Percentiles rank a stretch among this genome's conserved stretches.
Conservation (phyloP, 2,329 filamentous ascomycete species). For the Trichoderma sp. region DNA sequence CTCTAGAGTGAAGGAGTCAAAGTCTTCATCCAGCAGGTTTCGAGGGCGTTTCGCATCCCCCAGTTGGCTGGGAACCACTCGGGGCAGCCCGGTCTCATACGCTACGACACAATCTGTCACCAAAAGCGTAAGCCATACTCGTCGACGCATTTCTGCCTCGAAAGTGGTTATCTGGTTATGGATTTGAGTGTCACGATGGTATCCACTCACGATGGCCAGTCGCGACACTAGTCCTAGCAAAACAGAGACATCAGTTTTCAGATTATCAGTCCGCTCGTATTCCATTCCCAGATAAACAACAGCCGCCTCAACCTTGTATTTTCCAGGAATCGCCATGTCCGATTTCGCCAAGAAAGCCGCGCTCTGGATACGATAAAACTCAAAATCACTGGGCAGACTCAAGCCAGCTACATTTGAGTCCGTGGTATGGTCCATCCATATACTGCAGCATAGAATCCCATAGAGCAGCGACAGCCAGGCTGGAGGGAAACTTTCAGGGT, state of each 20-base stretch:
- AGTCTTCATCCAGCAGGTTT: background rate
- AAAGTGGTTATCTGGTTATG: background rate
- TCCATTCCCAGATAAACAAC: background rate
- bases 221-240: background rate
- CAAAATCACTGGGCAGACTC: background rate
- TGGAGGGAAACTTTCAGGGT: background rate
- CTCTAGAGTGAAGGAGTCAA: background rate
- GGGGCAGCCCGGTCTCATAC: background rate
- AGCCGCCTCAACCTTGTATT: background rate
- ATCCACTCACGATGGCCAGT: background rate
- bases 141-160: background rate
- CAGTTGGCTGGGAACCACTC: background rate
- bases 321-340: background rate
- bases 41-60: background rate
- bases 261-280: background rate
- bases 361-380: background rate
- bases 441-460: background rate
- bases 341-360: background rate
- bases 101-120: background rate
- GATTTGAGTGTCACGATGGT: background rate
- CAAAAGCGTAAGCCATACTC: background rate
- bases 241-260: background rate
- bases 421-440: background rate
- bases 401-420: background rate
- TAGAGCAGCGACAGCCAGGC: background rate